A percentile compares a stretch with the other conserved stretches of the same genome.
These are phyloP conservation scores for Prunus persica DNA, from an alignment of 306 rosid genomes.

Conservation along the genomic window Prunus_persica_NCBIv2 NC_034009.1:27258001-27258500, in stretches of 20 bases:
- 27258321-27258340: conserved; percentile 7
- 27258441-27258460: conserved; percentile 13
- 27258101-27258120: conserved; percentile 3
- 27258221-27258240: background rate
- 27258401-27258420: background rate
- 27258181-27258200: background rate
- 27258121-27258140: background rate
- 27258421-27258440: conserved; percentile 6
- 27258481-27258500: conserved; percentile 46
- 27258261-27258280: background rate
- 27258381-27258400: background rate
- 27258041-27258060: conserved; percentile 61
- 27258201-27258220: background rate
- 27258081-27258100: background rate
- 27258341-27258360: conserved; percentile 10
- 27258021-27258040: conserved; percentile 47
- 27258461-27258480: conserved; percentile 48
- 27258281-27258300: background rate
- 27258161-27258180: background rate
- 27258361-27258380: conserved; percentile 12
- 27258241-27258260: background rate
- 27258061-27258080: background rate
- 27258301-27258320: background rate
- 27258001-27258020: conserved; percentile 50
- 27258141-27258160: background rate